These are phyloP conservation scores for Daedaleopsis nitida DNA, from an alignment of 768 basidiomycete species.

Conservation along the genomic window DNA sequence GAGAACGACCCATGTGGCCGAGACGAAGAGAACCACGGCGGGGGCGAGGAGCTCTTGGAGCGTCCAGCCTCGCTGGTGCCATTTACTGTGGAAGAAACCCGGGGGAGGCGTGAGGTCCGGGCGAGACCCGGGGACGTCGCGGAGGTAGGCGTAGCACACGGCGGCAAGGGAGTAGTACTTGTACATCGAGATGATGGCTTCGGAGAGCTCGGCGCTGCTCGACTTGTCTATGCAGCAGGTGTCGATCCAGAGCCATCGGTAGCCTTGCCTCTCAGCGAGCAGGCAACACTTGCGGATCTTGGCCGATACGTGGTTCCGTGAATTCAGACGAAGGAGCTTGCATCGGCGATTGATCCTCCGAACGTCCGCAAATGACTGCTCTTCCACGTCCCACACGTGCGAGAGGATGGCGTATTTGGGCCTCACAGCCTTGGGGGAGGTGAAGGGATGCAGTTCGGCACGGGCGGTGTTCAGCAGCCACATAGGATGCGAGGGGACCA, in stretches of 20 bases:
- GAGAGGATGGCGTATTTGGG: slow-evolving; percentile 2
- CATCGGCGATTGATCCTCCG: background rate
- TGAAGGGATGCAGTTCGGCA: background rate
- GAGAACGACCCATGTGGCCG: background rate
- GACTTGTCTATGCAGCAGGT: slow-evolving; percentile 13
- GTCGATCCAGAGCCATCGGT: slow-evolving; percentile 4
- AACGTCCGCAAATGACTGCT: background rate
- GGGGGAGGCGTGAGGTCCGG: too few species aligned
- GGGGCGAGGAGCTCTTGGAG: background rate
- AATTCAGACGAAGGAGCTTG: background rate
- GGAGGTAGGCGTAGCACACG: background rate
- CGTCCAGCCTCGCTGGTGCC: background rate
- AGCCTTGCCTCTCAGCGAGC: background rate
- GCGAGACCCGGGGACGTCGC: background rate
- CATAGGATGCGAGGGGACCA: too few species aligned
- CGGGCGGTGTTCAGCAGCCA: background rate
- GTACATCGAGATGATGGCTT: slow-evolving; percentile 8
- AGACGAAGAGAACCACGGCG: background rate
- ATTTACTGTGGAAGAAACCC: background rate
- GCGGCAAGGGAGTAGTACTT: background rate
- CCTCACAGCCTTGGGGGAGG: background rate
- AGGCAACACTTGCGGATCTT: background rate
- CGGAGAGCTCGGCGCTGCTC: slow-evolving; percentile 10
- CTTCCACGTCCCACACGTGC: background rate
- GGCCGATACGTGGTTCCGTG: background rate